A percentile compares a stretch with the other conserved stretches of the same genome.
Evolutionary conservation across 2,329 filamentous ascomycete species (phyloP).

Genomic region (Hymenoscyphus albidus): DNA sequence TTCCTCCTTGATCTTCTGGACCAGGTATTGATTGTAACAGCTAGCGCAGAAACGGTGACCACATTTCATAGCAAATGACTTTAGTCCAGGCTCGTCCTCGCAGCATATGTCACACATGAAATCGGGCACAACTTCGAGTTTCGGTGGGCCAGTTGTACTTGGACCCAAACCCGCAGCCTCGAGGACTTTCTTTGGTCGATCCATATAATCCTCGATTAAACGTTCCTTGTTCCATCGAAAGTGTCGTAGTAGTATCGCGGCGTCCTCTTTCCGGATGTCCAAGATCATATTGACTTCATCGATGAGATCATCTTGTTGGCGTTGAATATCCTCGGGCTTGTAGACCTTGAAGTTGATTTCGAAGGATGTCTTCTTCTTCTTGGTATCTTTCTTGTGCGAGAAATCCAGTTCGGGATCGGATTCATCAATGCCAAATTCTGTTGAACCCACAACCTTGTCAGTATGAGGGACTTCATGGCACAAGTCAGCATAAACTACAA

Average conservation of each 20-base stretch:
- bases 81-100: conserved; percentile 72
- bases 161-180: conserved; percentile 79
- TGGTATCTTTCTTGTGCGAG: conserved; percentile 60
- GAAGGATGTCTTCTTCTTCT: conserved; percentile 70
- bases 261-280: conserved; percentile 81
- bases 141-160: conserved; percentile 57
- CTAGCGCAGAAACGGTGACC: conserved; percentile 88
- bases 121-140: conserved; percentile 65
- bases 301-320: conserved; percentile 80
- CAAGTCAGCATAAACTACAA: neutral
- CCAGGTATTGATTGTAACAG: conserved; percentile 88
- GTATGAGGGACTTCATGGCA: neutral
- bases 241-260: conserved; percentile 83
- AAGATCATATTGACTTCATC: conserved; percentile 89
- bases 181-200: conserved; percentile 71
- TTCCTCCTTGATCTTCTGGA: conserved; percentile 90
- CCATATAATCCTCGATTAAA: conserved; percentile 95
- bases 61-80: conserved; percentile 92
- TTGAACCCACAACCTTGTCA: conserved; percentile 11
- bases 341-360: conserved; percentile 83
- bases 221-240: conserved; percentile 96
- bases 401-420: conserved; percentile 47
- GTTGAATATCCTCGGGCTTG: conserved; percentile 74
- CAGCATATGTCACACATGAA: conserved; percentile 97
- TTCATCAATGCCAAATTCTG: conserved; percentile 44